Conservation (phyloP, 768 basidiomycete genomes). For the Amanita jacksonii region DNA sequence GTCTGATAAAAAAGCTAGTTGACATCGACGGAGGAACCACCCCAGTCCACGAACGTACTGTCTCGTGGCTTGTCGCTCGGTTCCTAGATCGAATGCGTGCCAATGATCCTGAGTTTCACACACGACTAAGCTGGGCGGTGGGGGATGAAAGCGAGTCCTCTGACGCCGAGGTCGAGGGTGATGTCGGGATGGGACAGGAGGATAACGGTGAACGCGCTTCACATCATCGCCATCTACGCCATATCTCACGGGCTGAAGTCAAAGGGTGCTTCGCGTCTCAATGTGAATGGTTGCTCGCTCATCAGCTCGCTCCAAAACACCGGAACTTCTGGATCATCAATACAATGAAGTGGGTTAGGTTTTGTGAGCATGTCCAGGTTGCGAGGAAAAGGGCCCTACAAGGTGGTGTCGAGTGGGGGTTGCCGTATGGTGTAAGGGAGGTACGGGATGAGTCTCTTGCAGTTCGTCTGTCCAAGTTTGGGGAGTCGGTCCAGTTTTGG, state of each 20-base stretch:
- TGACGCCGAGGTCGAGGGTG: slow-evolving; percentile 20
- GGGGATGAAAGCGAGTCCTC: slow-evolving; percentile 18
- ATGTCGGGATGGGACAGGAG: slow-evolving; percentile 21
- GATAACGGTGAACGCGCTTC: slow-evolving; percentile 13
- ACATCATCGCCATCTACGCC: slow-evolving; percentile 26
- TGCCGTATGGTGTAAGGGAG: slow-evolving; percentile 17
- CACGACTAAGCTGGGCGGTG: background rate
- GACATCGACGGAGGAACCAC: slow-evolving; percentile 22
- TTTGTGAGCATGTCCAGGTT: slow-evolving; percentile 24
- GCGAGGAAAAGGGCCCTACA: slow-evolving; percentile 23
- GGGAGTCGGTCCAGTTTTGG: background rate
- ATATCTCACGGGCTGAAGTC: slow-evolving; percentile 42
- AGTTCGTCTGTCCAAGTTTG: background rate
- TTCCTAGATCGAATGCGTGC: slow-evolving; percentile 24
- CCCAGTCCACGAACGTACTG: slow-evolving; percentile 28
- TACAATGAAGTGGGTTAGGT: slow-evolving; percentile 36
- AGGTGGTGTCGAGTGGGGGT: slow-evolving; percentile 21
- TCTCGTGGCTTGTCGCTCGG: slow-evolving; percentile 38
- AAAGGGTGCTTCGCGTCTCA: slow-evolving; percentile 42
- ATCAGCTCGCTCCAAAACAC: slow-evolving; percentile 27
- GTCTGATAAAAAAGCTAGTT: slow-evolving; percentile 36
- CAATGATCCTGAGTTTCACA: slow-evolving; percentile 14
- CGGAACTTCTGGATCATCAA: slow-evolving; percentile 26
- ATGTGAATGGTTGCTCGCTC: slow-evolving; percentile 47
- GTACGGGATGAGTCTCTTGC: slow-evolving; percentile 8